Base-by-base conservation (phyloP, 2,329 filamentous ascomycete species). In the Scleromitrula shiraiana region DNA sequence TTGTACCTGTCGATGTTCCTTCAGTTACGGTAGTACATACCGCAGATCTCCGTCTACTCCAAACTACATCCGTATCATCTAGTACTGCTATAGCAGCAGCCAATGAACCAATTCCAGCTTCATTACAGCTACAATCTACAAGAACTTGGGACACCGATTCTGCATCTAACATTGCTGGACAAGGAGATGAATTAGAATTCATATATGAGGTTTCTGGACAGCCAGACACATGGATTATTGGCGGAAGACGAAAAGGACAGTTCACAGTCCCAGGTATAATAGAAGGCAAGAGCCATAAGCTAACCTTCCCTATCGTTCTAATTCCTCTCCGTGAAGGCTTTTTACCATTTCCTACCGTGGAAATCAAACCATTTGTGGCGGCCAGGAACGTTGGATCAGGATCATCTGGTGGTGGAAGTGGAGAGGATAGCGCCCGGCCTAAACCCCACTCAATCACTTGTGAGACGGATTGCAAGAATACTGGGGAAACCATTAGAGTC, bases 1-100 rank as follows among this genome's bases (percentile, higher is more conserved):
- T 85, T 24, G 94, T 98, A 45, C 87, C 90, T 0, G 90, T 98
- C 12, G 88, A 95, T 50, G 80, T 98, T 1, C 91, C 91, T 0
- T 82, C 84, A 1, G 74, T 95, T 2, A 80, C 87, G 40, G 78
- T 95, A 17, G 78, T 97, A 0, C 85, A 95, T 65, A 94, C 86
- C 0, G 83, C 85, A 2, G 80, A 85, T 44, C 74, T 91, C 23
- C 70, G 71, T 23, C 66, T 87, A 2, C 67, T 72, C 8, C 50
- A 63, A 51, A 29, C 59, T 50, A 59, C 57, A 59, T 65, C 61
- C 47, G 58, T 61, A 46, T 65, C 62, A 36, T 54, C 67, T 50
- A 56, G 64, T 43, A 57, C 58, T 8, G 58, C 59, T 1, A 69
- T 77, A 0, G 72, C 78, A 7, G 72, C 70, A 15, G 72, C 79